Conservation (phyloP, 495 filamentous ascomycete genomes). For the Xylaria sp. region DNA sequence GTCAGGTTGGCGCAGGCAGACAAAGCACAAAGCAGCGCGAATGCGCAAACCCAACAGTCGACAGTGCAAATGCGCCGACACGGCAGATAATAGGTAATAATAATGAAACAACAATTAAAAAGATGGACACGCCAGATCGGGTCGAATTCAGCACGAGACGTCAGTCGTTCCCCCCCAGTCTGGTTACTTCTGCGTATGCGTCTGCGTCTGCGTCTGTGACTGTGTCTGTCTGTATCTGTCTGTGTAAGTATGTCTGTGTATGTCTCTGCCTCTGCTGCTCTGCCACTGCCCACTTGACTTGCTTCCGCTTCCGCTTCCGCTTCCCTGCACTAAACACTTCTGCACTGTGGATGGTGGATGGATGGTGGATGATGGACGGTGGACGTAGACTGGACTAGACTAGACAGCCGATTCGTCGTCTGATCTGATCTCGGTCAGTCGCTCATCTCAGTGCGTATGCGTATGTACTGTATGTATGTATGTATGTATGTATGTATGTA, state of each 20-base stretch:
- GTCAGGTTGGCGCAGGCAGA: slow-evolving; percentile 9
- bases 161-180: slow-evolving; percentile 12
- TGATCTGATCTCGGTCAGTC: slow-evolving; percentile 16
- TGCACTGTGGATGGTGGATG: too few relatives aligned
- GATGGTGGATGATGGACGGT: too few relatives aligned
- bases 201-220: background rate
- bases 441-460: background rate
- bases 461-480: background rate
- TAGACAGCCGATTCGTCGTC: slow-evolving; percentile 20
- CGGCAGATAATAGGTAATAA: too few relatives aligned
- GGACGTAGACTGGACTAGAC: too few relatives aligned
- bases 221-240: too few relatives aligned
- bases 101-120: slow-evolving; percentile 5
- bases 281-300: too few relatives aligned
- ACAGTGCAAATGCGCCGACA: background rate
- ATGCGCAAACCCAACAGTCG: slow-evolving; percentile 14
- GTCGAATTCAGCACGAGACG: slow-evolving; percentile 3
- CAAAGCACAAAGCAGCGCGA: slow-evolving; percentile 12
- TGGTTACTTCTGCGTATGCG: background rate
- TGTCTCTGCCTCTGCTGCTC: too few relatives aligned
- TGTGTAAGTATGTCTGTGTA: too few relatives aligned
- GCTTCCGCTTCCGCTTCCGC: background rate
- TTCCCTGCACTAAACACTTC: slow-evolving; percentile 11
- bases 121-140: background rate
- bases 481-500: background rate